Evolutionary conservation across 2,329 filamentous ascomycete genomes (phyloP), one percentile per base, ranked within the genome.

Genomic region (Orbilia brochopaga): DNA sequence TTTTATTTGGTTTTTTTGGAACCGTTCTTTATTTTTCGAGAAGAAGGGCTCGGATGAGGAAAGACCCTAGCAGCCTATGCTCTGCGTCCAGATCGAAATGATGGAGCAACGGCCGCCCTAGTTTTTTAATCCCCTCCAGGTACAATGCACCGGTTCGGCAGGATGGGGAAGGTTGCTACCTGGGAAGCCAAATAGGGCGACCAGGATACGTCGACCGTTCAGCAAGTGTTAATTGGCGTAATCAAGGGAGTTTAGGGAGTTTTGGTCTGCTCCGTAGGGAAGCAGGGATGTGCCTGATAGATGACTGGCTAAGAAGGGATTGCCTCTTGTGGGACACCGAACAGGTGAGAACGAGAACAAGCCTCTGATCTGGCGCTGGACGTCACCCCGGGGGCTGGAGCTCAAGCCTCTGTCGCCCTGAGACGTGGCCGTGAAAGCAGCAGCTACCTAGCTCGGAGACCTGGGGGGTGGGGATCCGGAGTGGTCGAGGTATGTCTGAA

Each of bases 211-310:
- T 70, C 54, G 59, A 70, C 54, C 59, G 58, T 59, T 70, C 48
- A 59, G 58, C 66, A 64, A 70, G 66, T 59, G 61, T 61, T 70
- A 70, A 70, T 70, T 70, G 65, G 65, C 54, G 65, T 70, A 57
- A 70, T 70, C 65, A 70, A 70, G 66, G 66, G 66, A 70, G 53
- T 63, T 70, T 70, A 70, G 66, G 66, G 66, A 70, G 53, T 63
- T 70, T 70, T 59, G 57, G 58, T 58, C 58, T 70, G 46, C 54
- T 59, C 58, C 37, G 59, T 63, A 63, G 54, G 58, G 59, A 54
- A 70, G 51, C 66, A 70, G 66, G 66, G 66, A 64, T 70, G 59
- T 63, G 59, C 66, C 66, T 70, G 66, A 70, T 70, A 56, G 59
- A 63, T 70, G 66, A 70, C 54, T 70, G 66, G 66, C 58, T 51